phyloP scores from a whole-genome alignment of 257 asterid species.

The Solanum gracilifrons region DNA sequence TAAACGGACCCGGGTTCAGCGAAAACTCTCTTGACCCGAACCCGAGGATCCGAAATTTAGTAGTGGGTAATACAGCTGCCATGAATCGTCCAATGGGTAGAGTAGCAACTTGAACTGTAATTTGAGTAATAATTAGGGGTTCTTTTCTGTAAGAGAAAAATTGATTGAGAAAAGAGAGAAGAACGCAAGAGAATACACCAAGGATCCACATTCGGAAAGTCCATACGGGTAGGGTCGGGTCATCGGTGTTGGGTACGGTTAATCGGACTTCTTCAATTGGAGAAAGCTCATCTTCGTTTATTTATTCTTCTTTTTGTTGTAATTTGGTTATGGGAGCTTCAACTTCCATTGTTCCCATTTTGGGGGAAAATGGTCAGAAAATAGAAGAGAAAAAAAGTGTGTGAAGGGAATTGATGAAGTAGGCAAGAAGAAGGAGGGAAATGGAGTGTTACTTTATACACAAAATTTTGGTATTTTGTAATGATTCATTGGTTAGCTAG shows the following conservation, averaged over 20 bases:
- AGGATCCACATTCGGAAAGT: slow-evolving; percentile 82
- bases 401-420: neutral
- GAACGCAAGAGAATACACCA: slow-evolving; percentile 52
- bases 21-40: slow-evolving; percentile 34
- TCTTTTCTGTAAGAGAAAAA: slow-evolving; percentile 57
- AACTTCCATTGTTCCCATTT: slow-evolving; percentile 16
- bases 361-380: neutral
- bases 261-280: slow-evolving; percentile 65
- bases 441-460: neutral
- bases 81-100: slow-evolving; percentile 70
- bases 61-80: slow-evolving; percentile 56
- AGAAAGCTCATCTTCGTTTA: slow-evolving; percentile 35
- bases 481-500: neutral
- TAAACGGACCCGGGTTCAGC: slow-evolving; percentile 78
- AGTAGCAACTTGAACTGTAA: slow-evolving; percentile 52
- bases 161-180: slow-evolving; percentile 70
- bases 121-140: slow-evolving; percentile 58
- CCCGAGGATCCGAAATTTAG: slow-evolving; percentile 32
- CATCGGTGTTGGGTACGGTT: slow-evolving; percentile 59
- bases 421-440: neutral
- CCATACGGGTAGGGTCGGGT: slow-evolving; percentile 67
- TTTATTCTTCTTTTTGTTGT: neutral
- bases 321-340: slow-evolving; percentile 7
- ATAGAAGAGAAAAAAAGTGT: neutral
- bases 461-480: neutral